Conservation (phyloP, 306 rosid genomes). For the Castanospermum australe region DNA sequence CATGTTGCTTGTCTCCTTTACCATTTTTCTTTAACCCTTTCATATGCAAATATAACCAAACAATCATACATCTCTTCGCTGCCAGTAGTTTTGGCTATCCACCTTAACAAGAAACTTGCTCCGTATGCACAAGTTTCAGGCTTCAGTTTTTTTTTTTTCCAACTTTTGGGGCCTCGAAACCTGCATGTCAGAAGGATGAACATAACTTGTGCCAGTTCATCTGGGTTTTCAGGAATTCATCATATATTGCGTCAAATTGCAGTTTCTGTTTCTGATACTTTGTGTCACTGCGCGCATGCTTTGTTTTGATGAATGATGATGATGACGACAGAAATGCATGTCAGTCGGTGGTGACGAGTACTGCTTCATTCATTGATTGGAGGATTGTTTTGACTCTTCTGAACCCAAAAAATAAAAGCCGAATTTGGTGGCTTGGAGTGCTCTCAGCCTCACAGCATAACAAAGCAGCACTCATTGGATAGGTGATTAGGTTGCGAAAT, state of each 20-base stretch:
- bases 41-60: neutral
- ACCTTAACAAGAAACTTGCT: too few species aligned
- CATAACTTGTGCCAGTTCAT: neutral
- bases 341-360: too few species aligned
- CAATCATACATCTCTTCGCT: neutral
- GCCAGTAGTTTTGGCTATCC: too few species aligned
- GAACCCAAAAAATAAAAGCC: slow-evolving; percentile 8
- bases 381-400: slow-evolving; percentile 39
- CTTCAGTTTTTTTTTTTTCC: neutral
- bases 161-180: neutral
- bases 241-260: neutral
- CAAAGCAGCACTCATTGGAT: neutral
- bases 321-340: slow-evolving; percentile 46
- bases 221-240: neutral
- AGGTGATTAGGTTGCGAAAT: neutral
- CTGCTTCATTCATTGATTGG: slow-evolving; percentile 29
- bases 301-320: too few species aligned
- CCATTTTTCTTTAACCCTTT: neutral
- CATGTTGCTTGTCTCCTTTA: neutral
- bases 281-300: slow-evolving; percentile 50
- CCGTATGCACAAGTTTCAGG: neutral
- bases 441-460: slow-evolving; percentile 8
- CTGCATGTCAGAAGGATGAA: neutral
- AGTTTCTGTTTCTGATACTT: neutral
- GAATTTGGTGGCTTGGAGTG: slow-evolving; percentile 20